Conservation (phyloP, 1,284 basidiomycete species). For the Uromyces viciae-fabae region DNA sequence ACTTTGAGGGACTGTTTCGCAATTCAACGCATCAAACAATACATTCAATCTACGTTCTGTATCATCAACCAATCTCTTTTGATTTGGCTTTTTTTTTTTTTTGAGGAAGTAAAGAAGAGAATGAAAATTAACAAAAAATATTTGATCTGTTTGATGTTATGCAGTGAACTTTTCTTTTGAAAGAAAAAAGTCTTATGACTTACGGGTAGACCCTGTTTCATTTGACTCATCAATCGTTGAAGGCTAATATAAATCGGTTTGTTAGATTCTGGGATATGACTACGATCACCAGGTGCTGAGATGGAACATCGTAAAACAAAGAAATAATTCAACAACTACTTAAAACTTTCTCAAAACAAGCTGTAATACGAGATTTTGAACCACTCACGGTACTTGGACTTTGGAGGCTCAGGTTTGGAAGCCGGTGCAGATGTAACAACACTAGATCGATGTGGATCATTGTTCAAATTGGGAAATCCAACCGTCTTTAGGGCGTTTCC, state of each 20-base stretch:
- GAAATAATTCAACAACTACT: slow-evolving; percentile 28
- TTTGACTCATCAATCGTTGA: slow-evolving; percentile 52
- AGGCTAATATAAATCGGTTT: slow-evolving; percentile 62
- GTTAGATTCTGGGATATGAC: slow-evolving; percentile 74
- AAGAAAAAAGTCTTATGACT: slow-evolving; percentile 49
- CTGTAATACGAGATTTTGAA: background rate
- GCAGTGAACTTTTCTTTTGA: slow-evolving; percentile 17
- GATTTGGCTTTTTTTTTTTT: slow-evolving; percentile 62
- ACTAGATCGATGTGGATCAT: slow-evolving; percentile 59
- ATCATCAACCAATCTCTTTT: slow-evolving; percentile 81
- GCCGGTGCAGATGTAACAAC: slow-evolving; percentile 56
- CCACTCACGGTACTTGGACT: slow-evolving; percentile 75
- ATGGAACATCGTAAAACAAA: too few relatives aligned
- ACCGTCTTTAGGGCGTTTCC: slow-evolving; percentile 53
- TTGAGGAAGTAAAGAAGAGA: slow-evolving; percentile 32
- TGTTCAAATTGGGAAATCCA: slow-evolving; percentile 55
- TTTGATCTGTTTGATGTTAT: too few relatives aligned
- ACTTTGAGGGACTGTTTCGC: slow-evolving; percentile 65
- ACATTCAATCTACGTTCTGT: slow-evolving; percentile 80
- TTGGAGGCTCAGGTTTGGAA: slow-evolving; percentile 53
- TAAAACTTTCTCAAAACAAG: background rate
- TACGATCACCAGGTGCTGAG: slow-evolving; percentile 81
- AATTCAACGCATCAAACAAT: slow-evolving; percentile 86
- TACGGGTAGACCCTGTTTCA: slow-evolving; percentile 71
- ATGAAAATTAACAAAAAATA: slow-evolving; percentile 49